Evolutionary conservation across 1,284 basidiomycete genomes (phyloP), one percentile per base, ranked within the genome.

Genomic region (Tetrapyrgos nigripes): DNA sequence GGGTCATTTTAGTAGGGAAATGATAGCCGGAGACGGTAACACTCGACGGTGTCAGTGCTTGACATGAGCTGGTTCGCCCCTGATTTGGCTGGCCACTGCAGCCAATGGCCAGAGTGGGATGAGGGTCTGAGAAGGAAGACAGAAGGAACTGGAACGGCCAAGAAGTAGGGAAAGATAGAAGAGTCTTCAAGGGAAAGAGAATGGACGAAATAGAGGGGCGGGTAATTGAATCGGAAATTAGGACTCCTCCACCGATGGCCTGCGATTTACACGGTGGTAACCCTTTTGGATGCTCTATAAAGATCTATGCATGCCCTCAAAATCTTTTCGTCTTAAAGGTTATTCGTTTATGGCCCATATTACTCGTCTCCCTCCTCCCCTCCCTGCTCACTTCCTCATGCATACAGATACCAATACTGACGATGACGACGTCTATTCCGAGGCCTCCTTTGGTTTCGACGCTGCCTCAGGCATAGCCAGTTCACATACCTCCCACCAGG

Each of bases 401-500:
- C 68, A 70, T 63, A 29, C 55, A 43, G 71, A 76, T 61, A 69
- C 53, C 57, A 73, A 76, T 63, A 65, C 68, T 53, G 74, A 77
- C 53, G 79, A 79, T 60, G 68, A 67, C 29, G 73, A 75, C 43
- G 54, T 59, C 10, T 65, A 62, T 51, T 76, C 80, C 21, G 62
- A 73, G 19, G 65, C 73, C 47, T 81, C 81, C 8, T 53, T 75
- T 19, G 73, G 77, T 61, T 78, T 79, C 66, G 76, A 70, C 62
- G 57, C 71, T 1, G 59, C 73, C 58, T 66, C 77, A 19, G 79
- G 77, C 44, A 61, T 69, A n/a, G 71, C 73, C 9, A 80, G 75
- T 63, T 79, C 81, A 0, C 69, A 69, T 40, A 86, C 81, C 14
- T 88, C 89, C 2, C 76, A 75, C 49, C n/a, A n/a, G n/a, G 77